A percentile compares a stretch with the other conserved stretches of the same genome.
phyloP scores from a whole-genome alignment of 2,329 filamentous ascomycete genomes.

The Phoma sp. region DNA sequence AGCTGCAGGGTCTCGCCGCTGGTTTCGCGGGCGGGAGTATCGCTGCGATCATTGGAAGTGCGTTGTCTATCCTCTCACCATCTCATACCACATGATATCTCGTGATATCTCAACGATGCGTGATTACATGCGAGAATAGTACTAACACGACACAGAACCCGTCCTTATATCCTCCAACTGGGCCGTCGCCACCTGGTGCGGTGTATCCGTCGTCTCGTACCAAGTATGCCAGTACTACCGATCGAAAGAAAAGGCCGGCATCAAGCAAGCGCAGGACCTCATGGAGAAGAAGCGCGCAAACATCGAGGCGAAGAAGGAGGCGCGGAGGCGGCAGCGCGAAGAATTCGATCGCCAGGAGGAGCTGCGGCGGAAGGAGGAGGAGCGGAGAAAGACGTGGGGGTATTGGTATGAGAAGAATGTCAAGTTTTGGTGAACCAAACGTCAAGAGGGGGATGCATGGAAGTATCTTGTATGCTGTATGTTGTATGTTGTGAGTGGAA shows the following conservation, averaged over 20 bases:
- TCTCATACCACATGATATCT: too few relatives aligned
- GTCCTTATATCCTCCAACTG: slow-evolving; percentile 78
- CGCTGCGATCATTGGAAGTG: slow-evolving; percentile 78
- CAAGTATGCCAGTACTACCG: slow-evolving; percentile 84
- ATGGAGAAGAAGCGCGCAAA: slow-evolving; percentile 72
- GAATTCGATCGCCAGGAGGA: slow-evolving; percentile 48
- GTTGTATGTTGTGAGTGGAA: not conserved
- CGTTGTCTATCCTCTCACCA: too few relatives aligned
- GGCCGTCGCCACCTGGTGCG: slow-evolving; percentile 79
- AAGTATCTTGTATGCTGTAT: too few relatives aligned
- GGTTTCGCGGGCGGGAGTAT: slow-evolving; percentile 79
- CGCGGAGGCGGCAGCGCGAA: slow-evolving; percentile 53
- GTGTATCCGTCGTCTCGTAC: slow-evolving; percentile 75
- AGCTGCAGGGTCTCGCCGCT: slow-evolving; percentile 81
- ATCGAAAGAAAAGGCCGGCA: slow-evolving; percentile 77
- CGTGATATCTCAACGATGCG: too few relatives aligned
- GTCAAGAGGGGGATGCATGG: not conserved
- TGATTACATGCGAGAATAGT: too few relatives aligned
- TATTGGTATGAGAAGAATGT: slow-evolving; percentile 49
- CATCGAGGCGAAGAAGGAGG: slow-evolving; percentile 55
- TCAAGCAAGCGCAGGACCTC: slow-evolving; percentile 85
- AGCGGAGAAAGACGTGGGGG: slow-evolving; percentile 46
- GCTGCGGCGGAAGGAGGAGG: slow-evolving; percentile 37
- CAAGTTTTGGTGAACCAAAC: slow-evolving; percentile 43
- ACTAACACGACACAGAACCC: slow-evolving; percentile 53